These are phyloP conservation scores for Papiliotrema nemorosa DNA, from an alignment of 1,284 basidiomycete species.

Conservation along the genomic window DNA sequence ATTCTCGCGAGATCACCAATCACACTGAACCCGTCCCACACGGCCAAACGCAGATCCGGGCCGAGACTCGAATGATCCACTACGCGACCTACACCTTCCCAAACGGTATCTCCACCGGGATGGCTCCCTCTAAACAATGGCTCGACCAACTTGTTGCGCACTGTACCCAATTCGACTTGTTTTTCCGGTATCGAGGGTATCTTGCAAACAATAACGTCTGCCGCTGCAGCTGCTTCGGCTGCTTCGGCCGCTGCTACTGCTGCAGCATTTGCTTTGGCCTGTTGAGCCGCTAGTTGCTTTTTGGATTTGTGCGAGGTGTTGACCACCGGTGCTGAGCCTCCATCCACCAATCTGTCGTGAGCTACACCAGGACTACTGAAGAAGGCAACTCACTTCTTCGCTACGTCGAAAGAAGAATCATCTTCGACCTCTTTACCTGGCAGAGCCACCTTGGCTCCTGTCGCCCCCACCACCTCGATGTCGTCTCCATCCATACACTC, in stretches of 20 bases:
- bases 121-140: constrained; percentile 61
- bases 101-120: constrained; percentile 56
- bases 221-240: constrained; percentile 25
- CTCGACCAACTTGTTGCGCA: constrained; percentile 85
- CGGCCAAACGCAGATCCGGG: constrained; percentile 59
- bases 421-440: constrained; percentile 59
- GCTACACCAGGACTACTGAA: constrained; percentile 3
- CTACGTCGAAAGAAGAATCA: constrained; percentile 66
- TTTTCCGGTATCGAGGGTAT: constrained; percentile 69
- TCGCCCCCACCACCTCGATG: constrained; percentile 35
- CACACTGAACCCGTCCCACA: constrained; percentile 78
- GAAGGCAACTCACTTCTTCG: constrained; percentile 50
- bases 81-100: constrained; percentile 45
- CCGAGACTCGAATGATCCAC: constrained; percentile 33
- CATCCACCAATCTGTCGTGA: constrained; percentile 33
- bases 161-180: constrained; percentile 74
- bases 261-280: constrained; percentile 63
- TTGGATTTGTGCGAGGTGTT: constrained; percentile 50
- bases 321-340: constrained; percentile 22
- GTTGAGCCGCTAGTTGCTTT: constrained; percentile 55
- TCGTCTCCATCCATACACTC: constrained; percentile 43
- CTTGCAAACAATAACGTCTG: constrained; percentile 32
- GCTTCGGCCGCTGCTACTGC: constrained; percentile 59
- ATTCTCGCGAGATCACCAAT: constrained; percentile 75
- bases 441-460: constrained; percentile 13